phyloP scores from a whole-genome alignment of 1,284 basidiomycete species.

The Somion occarium region DNA sequence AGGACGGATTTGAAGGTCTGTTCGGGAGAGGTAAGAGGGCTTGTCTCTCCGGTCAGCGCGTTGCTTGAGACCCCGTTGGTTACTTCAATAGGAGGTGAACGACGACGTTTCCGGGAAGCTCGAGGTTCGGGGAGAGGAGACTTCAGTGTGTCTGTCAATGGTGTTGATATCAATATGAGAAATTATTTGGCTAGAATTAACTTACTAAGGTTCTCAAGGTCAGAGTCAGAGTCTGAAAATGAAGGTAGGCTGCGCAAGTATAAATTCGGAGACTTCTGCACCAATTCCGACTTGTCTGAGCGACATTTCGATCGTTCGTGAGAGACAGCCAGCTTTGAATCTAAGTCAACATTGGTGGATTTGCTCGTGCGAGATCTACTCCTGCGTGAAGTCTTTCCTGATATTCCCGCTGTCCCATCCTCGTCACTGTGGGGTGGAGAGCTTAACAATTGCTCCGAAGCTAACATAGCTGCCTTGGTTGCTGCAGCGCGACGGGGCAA shows the following conservation, averaged over 20 bases:
- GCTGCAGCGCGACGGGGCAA: conserved; percentile 21
- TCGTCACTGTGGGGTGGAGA: conserved; percentile 18
- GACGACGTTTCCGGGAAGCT: not conserved
- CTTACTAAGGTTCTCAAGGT: not conserved
- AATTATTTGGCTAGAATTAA: not conserved
- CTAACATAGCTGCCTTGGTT: conserved; percentile 20
- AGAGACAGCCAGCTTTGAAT: too few relatives aligned
- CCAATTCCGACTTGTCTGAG: too few relatives aligned
- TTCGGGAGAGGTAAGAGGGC: not conserved
- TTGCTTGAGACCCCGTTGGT: not conserved
- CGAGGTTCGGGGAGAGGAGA: not conserved
- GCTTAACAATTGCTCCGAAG: conserved; percentile 24
- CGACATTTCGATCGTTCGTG: too few relatives aligned
- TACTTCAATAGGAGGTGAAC: not conserved
- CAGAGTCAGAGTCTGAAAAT: not conserved
- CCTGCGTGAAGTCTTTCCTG: too few relatives aligned
- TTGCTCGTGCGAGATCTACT: too few relatives aligned
- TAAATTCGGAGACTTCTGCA: not conserved
- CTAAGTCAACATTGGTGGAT: too few relatives aligned
- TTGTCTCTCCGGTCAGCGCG: not conserved
- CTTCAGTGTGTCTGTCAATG: not conserved
- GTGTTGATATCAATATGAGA: not conserved
- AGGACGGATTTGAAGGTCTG: not conserved
- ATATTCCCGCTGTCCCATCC: conserved; percentile 15
- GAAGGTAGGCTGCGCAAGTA: not conserved